Evolutionary conservation across 108 stramenopile genomes (phyloP).

Genomic region (Cylindrotheca closterium): DNA sequence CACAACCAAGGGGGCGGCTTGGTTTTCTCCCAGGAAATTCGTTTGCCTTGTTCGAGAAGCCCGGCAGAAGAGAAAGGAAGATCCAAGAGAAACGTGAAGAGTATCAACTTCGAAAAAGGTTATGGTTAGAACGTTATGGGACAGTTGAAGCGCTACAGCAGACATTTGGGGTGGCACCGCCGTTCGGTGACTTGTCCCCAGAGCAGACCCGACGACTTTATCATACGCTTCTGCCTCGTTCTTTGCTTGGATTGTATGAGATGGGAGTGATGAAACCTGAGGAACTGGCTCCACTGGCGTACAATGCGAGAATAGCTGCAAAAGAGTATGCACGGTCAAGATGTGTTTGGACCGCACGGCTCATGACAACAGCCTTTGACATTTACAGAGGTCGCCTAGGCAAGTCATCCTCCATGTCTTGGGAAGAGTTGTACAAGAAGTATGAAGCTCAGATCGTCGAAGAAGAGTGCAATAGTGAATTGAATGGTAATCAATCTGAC

Average conservation of each 20-base stretch:
- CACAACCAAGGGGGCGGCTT: neutral
- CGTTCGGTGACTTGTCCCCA: neutral
- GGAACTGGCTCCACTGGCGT: slow-evolving; percentile 87
- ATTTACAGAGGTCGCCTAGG: neutral
- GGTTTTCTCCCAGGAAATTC: neutral
- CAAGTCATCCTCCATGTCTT: neutral
- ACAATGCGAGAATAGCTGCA: slow-evolving; percentile 84
- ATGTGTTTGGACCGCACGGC: slow-evolving; percentile 65
- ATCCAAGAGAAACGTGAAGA: neutral
- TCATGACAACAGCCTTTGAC: slow-evolving; percentile 79
- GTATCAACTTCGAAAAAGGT: neutral
- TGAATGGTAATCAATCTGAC: slow-evolving; percentile 32
- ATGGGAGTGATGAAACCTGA: slow-evolving; percentile 25
- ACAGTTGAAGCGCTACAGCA: neutral
- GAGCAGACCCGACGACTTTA: neutral
- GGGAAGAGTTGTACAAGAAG: neutral
- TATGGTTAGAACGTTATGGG: neutral
- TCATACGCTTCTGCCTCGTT: neutral
- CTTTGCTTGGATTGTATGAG: neutral
- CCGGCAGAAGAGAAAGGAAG: neutral
- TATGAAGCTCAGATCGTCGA: neutral
- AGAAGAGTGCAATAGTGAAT: neutral
- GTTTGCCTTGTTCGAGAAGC: neutral
- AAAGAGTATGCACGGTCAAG: slow-evolving; percentile 90
- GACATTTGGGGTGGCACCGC: neutral